Base-by-base conservation (phyloP, 768 basidiomycete genomes). In the Psilocybe azurescens region DNA sequence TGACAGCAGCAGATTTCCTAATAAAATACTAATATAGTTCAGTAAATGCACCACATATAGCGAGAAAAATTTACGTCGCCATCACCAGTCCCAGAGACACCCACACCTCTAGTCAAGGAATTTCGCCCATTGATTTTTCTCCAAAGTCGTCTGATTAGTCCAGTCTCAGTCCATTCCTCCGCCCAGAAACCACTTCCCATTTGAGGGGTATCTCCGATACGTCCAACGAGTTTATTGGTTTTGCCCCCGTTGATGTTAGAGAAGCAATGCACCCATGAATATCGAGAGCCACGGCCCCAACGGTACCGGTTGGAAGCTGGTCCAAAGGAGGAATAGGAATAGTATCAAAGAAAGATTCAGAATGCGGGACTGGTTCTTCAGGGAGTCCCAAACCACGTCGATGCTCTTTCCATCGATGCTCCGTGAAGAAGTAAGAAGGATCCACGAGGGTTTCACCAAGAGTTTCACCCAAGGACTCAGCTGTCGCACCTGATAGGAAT, bases 151-250 rank as follows among this genome's bases (percentile, higher is more conserved):
- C 63, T 60, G 59, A 71, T 33, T 72, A 70, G 69, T 63, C 73
- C 65, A 65, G 50, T 53, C 33, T 59, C 61, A 58, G 56, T 33
- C 92, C 93, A 94, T 74, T 92, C 87, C 67, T 91, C 91, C 8
- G 91, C 90, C 91, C 91, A 94, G 74, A 89, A 94, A 0, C 93
- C 93, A 11, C 84, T 77, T 3, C 89, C 91, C 85, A 90, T 88
- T 30, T 82, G 72, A 0, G 93, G 92, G 1, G 93, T 94, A 67
- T 94, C 93, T 3, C 93, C 92, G n/a, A 94, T 78, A 4, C 93
- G 82, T 6, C 93, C 93, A 16, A 87, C 89, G 8, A 93, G 80
- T 72, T 95, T 95, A 74, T 95, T 95, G 39, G 91, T 94, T 51
- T 78, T 79, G 1, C 93, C 93, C 93, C 93, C 0, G 93, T 95